A percentile compares a stretch with the other conserved stretches of the same genome.
phyloP scores from a whole-genome alignment of 106 monocot species.

The Phalaenopsis equestris region DNA sequence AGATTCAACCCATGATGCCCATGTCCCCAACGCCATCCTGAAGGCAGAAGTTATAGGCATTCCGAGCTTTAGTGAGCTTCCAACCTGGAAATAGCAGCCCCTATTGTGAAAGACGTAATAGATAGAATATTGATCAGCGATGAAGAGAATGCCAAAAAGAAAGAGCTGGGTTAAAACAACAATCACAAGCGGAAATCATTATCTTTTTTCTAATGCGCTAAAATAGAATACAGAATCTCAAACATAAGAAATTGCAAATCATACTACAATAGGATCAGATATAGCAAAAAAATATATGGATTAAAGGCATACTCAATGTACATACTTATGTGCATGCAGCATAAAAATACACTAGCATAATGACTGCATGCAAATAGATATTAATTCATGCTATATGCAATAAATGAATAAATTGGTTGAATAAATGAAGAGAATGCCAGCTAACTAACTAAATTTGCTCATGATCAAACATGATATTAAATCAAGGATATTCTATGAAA shows the following conservation, averaged over 20 bases:
- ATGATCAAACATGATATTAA: too few relatives aligned
- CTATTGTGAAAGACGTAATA: slow-evolving; percentile 35
- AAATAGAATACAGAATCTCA: background rate
- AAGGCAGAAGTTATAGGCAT: slow-evolving; percentile 76
- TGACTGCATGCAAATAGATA: too few relatives aligned
- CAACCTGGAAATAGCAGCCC: slow-evolving; percentile 97
- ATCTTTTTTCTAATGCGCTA: background rate
- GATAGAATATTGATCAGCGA: slow-evolving; percentile 4
- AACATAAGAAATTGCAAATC: background rate
- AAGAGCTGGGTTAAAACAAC: background rate
- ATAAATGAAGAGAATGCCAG: too few relatives aligned
- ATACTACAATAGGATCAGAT: background rate
- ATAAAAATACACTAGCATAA: too few relatives aligned
- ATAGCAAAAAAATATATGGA: background rate
- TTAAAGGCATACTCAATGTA: background rate
- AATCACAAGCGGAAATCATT: too few relatives aligned
- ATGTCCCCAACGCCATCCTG: slow-evolving; percentile 59
- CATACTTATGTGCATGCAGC: too few relatives aligned
- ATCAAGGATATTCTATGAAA: too few relatives aligned
- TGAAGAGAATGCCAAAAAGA: background rate
- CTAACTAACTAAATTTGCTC: too few relatives aligned
- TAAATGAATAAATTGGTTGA: too few relatives aligned
- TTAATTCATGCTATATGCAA: too few relatives aligned
- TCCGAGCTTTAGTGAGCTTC: slow-evolving; percentile 66
- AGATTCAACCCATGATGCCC: slow-evolving; percentile 81